Conservation (phyloP, 2,329 filamentous ascomycete species). For the Aspergillus proliferans region DNA sequence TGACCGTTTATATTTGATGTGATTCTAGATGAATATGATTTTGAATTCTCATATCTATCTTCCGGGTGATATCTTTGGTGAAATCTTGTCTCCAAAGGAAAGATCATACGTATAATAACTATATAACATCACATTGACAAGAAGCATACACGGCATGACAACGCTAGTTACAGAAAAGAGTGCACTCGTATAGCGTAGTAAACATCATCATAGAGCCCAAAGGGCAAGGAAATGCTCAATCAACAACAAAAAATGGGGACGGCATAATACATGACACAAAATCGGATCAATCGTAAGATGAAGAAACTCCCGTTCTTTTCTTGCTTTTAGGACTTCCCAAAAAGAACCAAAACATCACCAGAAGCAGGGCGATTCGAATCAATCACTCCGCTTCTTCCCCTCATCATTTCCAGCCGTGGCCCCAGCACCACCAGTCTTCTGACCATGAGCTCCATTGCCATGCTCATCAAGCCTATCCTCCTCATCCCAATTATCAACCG, state of each 20-base stretch:
- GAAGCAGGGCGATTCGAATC: conserved; percentile 6
- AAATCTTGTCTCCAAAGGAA: neutral
- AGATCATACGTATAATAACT: neutral
- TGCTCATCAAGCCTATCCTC: conserved; percentile 41
- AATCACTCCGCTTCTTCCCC: conserved; percentile 29
- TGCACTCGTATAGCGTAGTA: neutral
- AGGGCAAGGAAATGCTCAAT: neutral
- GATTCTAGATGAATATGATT: neutral
- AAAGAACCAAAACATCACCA: conserved; percentile 1
- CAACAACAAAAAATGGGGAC: neutral
- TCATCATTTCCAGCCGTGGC: conserved; percentile 16
- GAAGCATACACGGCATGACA: neutral
- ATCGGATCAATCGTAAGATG: too few species aligned
- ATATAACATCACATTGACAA: neutral
- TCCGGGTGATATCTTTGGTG: too few species aligned
- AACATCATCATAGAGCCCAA: neutral
- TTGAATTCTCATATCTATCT: neutral
- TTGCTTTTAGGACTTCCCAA: neutral
- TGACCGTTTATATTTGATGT: neutral
- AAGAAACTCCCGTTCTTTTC: neutral
- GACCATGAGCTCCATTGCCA: conserved; percentile 2
- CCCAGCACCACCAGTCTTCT: conserved; percentile 6
- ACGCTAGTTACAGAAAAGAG: neutral
- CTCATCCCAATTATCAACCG: conserved; percentile 59
- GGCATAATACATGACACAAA: neutral